A percentile compares a stretch with the other conserved stretches of the same genome.
Conservation (phyloP, 1,284 basidiomycete genomes). For the Tylopilus sp. region DNA sequence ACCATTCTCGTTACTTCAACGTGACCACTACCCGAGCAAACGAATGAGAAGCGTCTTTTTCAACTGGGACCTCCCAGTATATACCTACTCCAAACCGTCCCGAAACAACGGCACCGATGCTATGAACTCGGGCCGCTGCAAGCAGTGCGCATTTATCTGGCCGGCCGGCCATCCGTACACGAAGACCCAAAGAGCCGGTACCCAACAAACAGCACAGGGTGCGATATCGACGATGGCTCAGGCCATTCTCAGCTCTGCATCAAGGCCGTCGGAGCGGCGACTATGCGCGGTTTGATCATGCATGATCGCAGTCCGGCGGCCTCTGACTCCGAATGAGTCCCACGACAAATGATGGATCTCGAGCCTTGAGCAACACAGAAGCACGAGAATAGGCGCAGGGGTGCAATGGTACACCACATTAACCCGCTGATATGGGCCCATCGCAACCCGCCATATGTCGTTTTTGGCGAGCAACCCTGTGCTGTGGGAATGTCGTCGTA, state of each 20-base stretch:
- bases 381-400: not conserved
- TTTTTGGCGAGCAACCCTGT: not conserved
- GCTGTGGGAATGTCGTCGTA: not conserved
- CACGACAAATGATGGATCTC: no score
- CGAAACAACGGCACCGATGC: not conserved
- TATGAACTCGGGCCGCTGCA: not conserved
- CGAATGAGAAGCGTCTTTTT: not conserved
- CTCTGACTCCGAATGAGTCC: no score
- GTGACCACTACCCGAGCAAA: not conserved
- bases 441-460: not conserved
- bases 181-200: not conserved
- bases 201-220: not conserved
- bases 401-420: not conserved
- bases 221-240: not conserved
- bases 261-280: not conserved
- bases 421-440: not conserved
- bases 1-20: no score
- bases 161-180: not conserved
- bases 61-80: not conserved
- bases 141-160: not conserved
- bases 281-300: not conserved
- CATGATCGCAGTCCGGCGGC: not conserved
- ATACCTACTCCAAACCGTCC: not conserved
- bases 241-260: not conserved
- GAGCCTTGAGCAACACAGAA: not conserved